A percentile compares a stretch with the other conserved stretches of the same genome.
Conservation (phyloP, 306 rosid genomes). For the Castanea crenata region DNA sequence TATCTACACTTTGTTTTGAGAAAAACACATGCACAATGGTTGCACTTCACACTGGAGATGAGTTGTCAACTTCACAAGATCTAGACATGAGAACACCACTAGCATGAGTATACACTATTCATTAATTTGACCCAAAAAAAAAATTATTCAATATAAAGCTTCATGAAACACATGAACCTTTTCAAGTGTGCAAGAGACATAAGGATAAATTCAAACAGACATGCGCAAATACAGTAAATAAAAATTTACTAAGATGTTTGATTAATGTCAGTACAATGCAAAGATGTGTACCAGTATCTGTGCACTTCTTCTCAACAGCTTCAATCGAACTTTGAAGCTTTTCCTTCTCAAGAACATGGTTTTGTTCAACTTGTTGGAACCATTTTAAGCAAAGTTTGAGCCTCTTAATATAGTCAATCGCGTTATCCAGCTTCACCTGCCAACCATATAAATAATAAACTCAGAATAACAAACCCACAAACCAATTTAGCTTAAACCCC, state of each 20-base stretch:
- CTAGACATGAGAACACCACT: neutral
- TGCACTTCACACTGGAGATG: neutral
- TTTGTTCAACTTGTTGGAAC: conserved; percentile 60
- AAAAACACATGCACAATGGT: too few relatives aligned
- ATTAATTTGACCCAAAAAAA: too few relatives aligned
- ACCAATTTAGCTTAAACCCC: neutral
- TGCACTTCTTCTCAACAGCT: conserved; percentile 61
- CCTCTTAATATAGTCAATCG: conserved; percentile 55
- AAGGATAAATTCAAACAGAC: neutral
- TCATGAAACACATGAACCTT: neutral
- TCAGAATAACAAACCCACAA: neutral
- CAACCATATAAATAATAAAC: conserved; percentile 9
- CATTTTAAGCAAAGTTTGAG: conserved; percentile 71
- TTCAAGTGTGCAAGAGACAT: neutral
- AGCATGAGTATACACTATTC: too few relatives aligned
- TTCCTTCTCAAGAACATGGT: conserved; percentile 53
- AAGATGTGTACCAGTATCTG: conserved; percentile 50
- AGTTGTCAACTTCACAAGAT: neutral
- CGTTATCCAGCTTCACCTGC: conserved; percentile 64
- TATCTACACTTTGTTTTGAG: neutral
- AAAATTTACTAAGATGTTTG: neutral
- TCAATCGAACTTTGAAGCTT: conserved; percentile 58
- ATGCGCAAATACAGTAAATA: neutral
- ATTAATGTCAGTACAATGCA: neutral
- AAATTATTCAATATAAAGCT: neutral